A percentile compares a stretch with the other conserved stretches of the same genome.
Conservation (phyloP, 768 basidiomycete genomes). For the Podaxis rugospora region DNA sequence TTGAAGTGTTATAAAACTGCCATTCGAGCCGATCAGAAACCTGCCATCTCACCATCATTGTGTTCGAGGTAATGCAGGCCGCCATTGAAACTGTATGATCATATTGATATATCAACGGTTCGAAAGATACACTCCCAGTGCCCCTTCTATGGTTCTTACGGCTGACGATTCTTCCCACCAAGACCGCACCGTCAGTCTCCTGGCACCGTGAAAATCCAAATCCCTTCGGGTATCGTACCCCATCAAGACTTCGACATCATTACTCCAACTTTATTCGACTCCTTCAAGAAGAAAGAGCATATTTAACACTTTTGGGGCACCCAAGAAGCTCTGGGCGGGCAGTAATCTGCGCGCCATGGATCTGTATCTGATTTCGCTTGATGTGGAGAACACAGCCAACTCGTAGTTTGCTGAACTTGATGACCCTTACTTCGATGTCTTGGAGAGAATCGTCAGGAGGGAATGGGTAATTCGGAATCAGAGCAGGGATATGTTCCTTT, state of each 20-base stretch:
- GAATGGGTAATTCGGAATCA: no score
- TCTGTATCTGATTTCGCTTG: no score
- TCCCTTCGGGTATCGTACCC: constrained; percentile 91
- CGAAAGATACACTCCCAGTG: constrained; percentile 51
- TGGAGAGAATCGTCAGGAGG: no score
- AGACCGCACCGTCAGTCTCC: constrained; percentile 88
- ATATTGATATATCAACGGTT: constrained; percentile 75
- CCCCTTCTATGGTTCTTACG: background rate
- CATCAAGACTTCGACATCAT: constrained; percentile 81
- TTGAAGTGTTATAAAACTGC: constrained; percentile 62
- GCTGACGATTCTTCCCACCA: background rate
- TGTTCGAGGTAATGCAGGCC: constrained; percentile 86
- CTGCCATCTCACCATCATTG: constrained; percentile 49
- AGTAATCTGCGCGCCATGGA: no score
- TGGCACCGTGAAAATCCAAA: constrained; percentile 51
- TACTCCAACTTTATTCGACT: constrained; percentile 20
- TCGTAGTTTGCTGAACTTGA: no score
- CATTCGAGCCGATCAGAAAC: constrained; percentile 65
- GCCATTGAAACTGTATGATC: constrained; percentile 84
- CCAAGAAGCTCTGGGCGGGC: constrained; percentile 27
- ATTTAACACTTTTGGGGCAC: constrained; percentile 58
- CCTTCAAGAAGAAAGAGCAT: constrained; percentile 19
- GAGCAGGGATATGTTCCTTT: no score
- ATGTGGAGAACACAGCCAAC: no score
- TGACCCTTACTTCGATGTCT: no score